Base-by-base conservation (phyloP, 2,329 filamentous ascomycete genomes). In the Alternaria viburni region DNA sequence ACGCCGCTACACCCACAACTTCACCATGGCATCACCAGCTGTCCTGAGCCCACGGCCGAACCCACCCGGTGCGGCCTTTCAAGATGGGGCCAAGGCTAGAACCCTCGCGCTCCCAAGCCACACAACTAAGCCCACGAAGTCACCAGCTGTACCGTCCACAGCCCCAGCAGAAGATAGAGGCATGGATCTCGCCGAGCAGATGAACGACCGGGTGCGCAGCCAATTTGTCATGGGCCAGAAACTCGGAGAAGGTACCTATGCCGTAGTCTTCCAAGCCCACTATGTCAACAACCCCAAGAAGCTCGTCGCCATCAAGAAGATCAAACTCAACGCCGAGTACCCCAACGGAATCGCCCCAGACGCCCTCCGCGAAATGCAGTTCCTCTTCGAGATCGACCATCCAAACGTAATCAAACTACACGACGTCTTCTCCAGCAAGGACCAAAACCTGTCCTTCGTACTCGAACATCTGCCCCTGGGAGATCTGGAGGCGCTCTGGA, bases 221-320 rank as follows among this genome's bases (percentile, higher is more conserved):
- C 97, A 96, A 84, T 99, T 97, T 79, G 88, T 96, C 69, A 97
- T 96, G 84, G 92, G 93, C 75, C 93, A 92, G 79, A 96, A 96
- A 77, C 88, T 99, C 64, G 96, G 96, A 79, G 93, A 97, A 81
- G 96, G 96, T 83, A 98, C 96, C 68, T 99, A 99, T 80, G 96
- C 96, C 78, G 90, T 96, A 74, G 96, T 99, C 75, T 97, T 93
- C 84, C 89, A 94, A 57, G 96, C 94, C 56, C 91, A 95, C 80
- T 86, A 96, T 49, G 88, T 90, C 66, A 78, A 82, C 62, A 89
- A 96, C 72, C 91, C 93, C 6, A 86, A 86, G 32, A 87, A 88
- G 45, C 87, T 91, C 58, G 92, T 99, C 67, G 96, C 96, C 73
- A 95, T 96, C 84, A 96, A 96, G 81, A 96, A 95, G 83, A 96